Percentiles rank a stretch among this genome's conserved stretches.
Conservation (phyloP, 108 stramenopile genomes). For the Aurantiochytrium sp. region DNA sequence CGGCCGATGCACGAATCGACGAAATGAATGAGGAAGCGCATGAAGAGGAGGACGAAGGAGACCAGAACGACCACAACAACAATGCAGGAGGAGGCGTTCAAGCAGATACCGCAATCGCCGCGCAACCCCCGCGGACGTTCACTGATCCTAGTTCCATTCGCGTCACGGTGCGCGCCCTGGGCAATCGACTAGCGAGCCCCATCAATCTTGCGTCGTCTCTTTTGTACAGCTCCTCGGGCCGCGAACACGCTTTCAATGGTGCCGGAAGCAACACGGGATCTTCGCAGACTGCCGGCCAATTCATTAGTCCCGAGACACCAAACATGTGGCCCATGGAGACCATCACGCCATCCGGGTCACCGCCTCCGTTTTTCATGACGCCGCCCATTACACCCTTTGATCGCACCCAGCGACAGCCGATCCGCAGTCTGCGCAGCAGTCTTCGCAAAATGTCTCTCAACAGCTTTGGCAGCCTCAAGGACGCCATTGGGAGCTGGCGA, state of each 20-base stretch:
- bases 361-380: not conserved
- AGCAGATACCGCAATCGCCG: too few relatives aligned
- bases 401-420: not conserved
- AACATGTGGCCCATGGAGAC: not conserved
- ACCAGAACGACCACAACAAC: too few relatives aligned
- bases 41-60: too few relatives aligned
- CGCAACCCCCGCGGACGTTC: too few relatives aligned
- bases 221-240: not conserved
- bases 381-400: slow-evolving; percentile 6
- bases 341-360: not conserved
- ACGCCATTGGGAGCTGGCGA: not conserved
- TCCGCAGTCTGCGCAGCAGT: not conserved
- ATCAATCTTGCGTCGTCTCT: not conserved
- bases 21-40: too few relatives aligned
- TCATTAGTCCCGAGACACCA: not conserved
- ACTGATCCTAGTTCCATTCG: not conserved
- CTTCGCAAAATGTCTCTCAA: not conserved
- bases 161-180: not conserved
- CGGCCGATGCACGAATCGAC: too few relatives aligned
- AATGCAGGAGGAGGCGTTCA: too few relatives aligned
- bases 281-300: not conserved
- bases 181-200: not conserved
- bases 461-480: slow-evolving; percentile 4
- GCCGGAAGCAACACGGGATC: too few relatives aligned
- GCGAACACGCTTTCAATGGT: too few relatives aligned